Percentiles rank a stretch among this genome's conserved stretches.
Conservation (phyloP, 495 filamentous ascomycete genomes). For the Amniculicola lignicola region DNA sequence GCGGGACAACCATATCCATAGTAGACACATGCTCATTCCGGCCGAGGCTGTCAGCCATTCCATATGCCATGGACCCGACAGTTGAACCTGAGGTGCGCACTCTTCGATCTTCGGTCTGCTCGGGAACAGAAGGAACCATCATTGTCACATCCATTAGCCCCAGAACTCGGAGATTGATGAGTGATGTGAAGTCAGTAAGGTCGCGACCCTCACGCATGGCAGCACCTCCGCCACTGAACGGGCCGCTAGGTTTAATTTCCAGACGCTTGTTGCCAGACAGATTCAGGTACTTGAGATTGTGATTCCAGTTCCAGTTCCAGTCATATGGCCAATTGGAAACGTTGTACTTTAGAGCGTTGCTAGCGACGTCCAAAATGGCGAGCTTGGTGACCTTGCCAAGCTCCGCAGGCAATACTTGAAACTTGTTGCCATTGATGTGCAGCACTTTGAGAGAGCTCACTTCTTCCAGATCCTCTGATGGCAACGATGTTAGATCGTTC, state of each 20-base stretch:
- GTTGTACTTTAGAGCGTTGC: constrained; percentile 97
- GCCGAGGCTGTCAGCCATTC: constrained; percentile 96
- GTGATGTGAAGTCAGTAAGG: constrained; percentile 84
- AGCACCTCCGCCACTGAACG: constrained; percentile 51
- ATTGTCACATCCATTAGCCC: constrained; percentile 98
- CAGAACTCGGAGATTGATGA: constrained; percentile 81
- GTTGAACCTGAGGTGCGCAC: constrained; percentile 92
- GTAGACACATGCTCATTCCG: constrained; percentile 91
- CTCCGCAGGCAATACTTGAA: constrained; percentile 93
- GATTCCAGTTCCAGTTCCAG: constrained; percentile 99
- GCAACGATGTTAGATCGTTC: constrained; percentile 86
- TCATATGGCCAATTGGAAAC: constrained; percentile 99
- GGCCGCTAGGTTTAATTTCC: constrained; percentile 86
- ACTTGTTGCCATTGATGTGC: constrained; percentile 96
- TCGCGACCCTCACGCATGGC: constrained; percentile 52
- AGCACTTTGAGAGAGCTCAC: constrained; percentile 79
- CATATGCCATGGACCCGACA: constrained; percentile 83
- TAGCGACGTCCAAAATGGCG: constrained; percentile 87
- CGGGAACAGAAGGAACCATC: constrained; percentile 85
- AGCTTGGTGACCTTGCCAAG: constrained; percentile 90
- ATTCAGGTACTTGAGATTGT: constrained; percentile 90
- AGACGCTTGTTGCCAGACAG: constrained; percentile 95
- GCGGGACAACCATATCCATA: constrained; percentile 94
- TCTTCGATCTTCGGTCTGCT: constrained; percentile 91
- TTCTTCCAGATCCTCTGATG: constrained; percentile 91